Percentiles rank a stretch among this genome's conserved stretches.
These are phyloP conservation scores for Trypethelium eluteriae DNA, from an alignment of 495 filamentous ascomycete species.

Conservation along the genomic window DNA sequence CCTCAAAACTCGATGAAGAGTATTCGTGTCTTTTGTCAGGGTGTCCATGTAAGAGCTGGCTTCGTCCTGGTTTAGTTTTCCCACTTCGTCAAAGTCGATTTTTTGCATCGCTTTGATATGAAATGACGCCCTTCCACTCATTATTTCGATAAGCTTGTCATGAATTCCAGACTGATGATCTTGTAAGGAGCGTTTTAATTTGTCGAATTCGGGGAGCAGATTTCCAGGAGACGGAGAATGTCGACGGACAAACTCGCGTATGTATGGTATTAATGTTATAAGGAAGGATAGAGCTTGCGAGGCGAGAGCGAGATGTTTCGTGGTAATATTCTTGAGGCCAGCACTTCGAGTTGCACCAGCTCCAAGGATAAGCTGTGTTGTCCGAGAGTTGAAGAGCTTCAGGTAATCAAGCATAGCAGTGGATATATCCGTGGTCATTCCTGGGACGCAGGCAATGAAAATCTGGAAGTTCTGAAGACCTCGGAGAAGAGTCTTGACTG, in stretches of 20 bases:
- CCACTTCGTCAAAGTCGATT: constrained; percentile 59
- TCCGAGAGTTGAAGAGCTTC: constrained; percentile 87
- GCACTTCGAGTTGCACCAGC: constrained; percentile 87
- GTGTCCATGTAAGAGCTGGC: constrained; percentile 82
- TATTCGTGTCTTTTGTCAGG: constrained; percentile 78
- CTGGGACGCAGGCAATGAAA: constrained; percentile 75
- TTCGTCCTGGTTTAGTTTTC: constrained; percentile 24
- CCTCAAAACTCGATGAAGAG: constrained; percentile 76
- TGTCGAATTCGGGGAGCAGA: constrained; percentile 85
- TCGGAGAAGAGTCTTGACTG: constrained; percentile 66
- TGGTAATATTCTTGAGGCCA: constrained; percentile 91
- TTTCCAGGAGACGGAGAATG: constrained; percentile 39
- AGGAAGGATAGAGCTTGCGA: constrained; percentile 87
- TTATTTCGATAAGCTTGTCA: constrained; percentile 93
- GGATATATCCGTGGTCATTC: constrained; percentile 77
- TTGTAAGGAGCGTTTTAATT: constrained; percentile 76
- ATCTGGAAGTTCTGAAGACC: constrained; percentile 76
- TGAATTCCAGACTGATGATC: constrained; percentile 92
- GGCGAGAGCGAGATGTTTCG: constrained; percentile 87
- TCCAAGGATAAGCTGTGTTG: constrained; percentile 87
- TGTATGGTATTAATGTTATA: constrained; percentile 75
- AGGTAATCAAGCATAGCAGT: constrained; percentile 64
- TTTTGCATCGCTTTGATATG: constrained; percentile 70
- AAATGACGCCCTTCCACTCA: constrained; percentile 66
- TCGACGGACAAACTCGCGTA: constrained; percentile 82